Base-by-base conservation (phyloP, 2,329 filamentous ascomycete genomes). In the Teratosphaeriaceae sp. region DNA sequence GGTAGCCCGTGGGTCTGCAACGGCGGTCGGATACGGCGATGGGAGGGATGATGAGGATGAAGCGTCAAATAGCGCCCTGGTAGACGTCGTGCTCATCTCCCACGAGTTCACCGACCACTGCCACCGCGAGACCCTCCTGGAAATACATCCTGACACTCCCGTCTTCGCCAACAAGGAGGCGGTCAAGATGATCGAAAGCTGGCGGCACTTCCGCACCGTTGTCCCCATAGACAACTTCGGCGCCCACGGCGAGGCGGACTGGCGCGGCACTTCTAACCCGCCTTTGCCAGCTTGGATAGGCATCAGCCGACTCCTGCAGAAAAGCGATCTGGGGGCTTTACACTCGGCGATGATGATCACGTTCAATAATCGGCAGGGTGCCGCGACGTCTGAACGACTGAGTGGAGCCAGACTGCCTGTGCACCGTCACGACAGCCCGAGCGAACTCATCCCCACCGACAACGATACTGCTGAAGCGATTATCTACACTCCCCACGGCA, bases 71-170 rank as follows among this genome's bases (percentile, higher is more conserved):
- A n/a, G n/a, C n/a, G n/a, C n/a, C n/a, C n/a, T 69, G 34, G 72
- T 84, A 22, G 80, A 84, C 56, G 73, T 65, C 2, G 76, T 84
- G 2, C 68, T 70, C 21, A 68, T 84, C 23, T 77, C 71, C 13
- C 80, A 84, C 55, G 80, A 84, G 57, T 84, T 84, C 51, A 83
- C 80, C 1, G 80, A 84, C 54, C 81, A 83, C 56, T 83, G 79
- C 59, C 79, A 84, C 54, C 68, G 74, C 46, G 69, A 74, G 2
- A 84, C 80, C 12, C 63, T 84, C 20, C 58, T 73, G 33, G 72
- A 81, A 51, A 60, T 84, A 3, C 65, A 75, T 5, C 50, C 53
- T 1, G 59, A 67, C 33, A 74, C 79, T 3, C 78, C 79, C 0
- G 67, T 84, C 1, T 74, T 82, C 45, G 79, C 79, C 11, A 73